Evolutionary conservation across 129 eudicot genomes (phyloP), one percentile per base, ranked within the genome.

Genomic region (Flaveria sonorensis): DNA sequence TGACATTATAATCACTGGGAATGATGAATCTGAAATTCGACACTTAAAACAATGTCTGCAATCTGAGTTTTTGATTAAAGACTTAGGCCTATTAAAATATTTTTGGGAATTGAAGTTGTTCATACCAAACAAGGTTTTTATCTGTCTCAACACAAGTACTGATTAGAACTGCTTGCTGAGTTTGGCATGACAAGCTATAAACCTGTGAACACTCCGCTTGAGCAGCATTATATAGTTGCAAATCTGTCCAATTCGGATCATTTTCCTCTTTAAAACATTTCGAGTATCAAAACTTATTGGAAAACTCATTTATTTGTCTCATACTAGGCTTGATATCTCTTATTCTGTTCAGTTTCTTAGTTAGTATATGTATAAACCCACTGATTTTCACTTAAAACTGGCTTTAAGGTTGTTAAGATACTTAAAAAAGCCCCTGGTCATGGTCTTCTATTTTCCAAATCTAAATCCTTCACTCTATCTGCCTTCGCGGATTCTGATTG

Each of bases 391-490:
- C 0, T 14, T 48, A 11, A 48, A 48, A 11, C 5, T 48, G 0
- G 53, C 53, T 0, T 48, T 48, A 48, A 11, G 18, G 4, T 18
- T 48, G 14, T 3, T 48, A 48, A 0, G 18, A 15, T 48, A 48
- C 6, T 0, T 48, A 2, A 48, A 48, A 48, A 11, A 12, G 16
- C 53, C 1, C 53, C 53, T 11, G 18, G 53, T 1, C 12, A 48
- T 2, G 53, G 53, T 24, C 1, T 24, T 24, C 1, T 24, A 1
- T 48, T 48, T 12, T 3, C 16, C 3, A 48, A 48, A 48, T 11
- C 13, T 48, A 18, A 1, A 0, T n/a, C n/a, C n/a, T n/a, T n/a
- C n/a, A 0, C 16, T 2, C 2, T 13, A 0, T 3, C 16, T 2
- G 18, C n/a, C 0, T 48, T 12, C 13, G 16, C 53, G 1, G 16